Percentiles rank a stretch among this genome's conserved stretches.
These are phyloP conservation scores for Chlorella ohadii DNA, from an alignment of 139 green algal genomes.

Conservation along the genomic window DNA sequence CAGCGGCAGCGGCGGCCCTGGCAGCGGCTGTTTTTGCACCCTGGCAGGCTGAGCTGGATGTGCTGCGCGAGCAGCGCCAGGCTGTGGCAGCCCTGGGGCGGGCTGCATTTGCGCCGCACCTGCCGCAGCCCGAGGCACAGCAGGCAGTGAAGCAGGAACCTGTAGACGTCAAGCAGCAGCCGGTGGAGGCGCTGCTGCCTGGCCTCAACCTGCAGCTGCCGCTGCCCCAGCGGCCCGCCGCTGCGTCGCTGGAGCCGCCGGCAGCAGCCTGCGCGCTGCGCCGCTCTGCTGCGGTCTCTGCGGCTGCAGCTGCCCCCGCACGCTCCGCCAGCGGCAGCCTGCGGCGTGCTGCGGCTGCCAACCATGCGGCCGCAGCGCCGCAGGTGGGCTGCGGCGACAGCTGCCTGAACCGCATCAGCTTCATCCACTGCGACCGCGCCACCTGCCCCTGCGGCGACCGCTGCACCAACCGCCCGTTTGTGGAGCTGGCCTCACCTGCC, in stretches of 20 bases:
- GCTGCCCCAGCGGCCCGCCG: no score
- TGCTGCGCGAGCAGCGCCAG: background rate
- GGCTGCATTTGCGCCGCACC: conserved; percentile 6
- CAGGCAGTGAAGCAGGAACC: background rate
- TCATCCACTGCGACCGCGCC: conserved; percentile 79
- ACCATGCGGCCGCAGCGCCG: conserved; percentile 10
- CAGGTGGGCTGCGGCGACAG: conserved; percentile 60
- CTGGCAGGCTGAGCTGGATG: conserved; percentile 1
- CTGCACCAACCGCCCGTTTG: conserved; percentile 86
- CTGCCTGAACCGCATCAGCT: conserved; percentile 78
- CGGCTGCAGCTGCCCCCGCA: background rate
- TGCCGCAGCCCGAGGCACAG: background rate
- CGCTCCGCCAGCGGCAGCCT: conserved; percentile 6
- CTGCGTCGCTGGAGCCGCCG: background rate
- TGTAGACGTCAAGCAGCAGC: background rate
- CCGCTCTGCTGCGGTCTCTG: background rate
- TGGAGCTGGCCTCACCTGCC: conserved; percentile 61
- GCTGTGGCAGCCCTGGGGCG: background rate
- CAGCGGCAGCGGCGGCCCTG: background rate
- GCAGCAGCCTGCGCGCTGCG: background rate
- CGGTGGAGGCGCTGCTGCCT: background rate
- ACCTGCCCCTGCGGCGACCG: conserved; percentile 77
- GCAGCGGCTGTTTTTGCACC: background rate
- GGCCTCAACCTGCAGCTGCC: no score
- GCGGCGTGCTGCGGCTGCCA: conserved; percentile 4